Percentiles rank a stretch among this genome's conserved stretches.
These are phyloP conservation scores for Aspergillus ruber DNA, from an alignment of 2,329 filamentous ascomycete species.

Conservation along the genomic window DNA sequence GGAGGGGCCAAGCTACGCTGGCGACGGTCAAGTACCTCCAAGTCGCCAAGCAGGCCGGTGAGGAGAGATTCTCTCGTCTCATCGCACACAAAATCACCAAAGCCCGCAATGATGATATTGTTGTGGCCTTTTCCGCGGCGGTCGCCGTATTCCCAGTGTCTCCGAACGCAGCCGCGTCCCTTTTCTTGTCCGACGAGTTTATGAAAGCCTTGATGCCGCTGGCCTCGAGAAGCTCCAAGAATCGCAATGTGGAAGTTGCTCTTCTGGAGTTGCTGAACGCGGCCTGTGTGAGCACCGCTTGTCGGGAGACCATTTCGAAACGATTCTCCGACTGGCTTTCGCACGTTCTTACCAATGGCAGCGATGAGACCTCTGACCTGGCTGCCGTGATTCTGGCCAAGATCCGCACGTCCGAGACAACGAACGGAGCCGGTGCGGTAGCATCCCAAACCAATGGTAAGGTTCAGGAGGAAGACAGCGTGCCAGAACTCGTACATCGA, in stretches of 20 bases:
- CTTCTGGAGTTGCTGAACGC: slow-evolving; percentile 85
- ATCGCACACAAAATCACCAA: slow-evolving; percentile 66
- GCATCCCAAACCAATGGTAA: slow-evolving; percentile 25
- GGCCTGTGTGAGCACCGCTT: slow-evolving; percentile 77
- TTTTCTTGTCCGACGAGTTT: slow-evolving; percentile 88
- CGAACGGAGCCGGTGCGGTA: slow-evolving; percentile 2
- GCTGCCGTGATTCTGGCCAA: slow-evolving; percentile 74
- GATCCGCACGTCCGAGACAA: slow-evolving; percentile 34
- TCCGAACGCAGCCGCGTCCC: slow-evolving; percentile 63
- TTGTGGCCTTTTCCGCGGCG: slow-evolving; percentile 89
- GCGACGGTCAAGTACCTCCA: slow-evolving; percentile 79
- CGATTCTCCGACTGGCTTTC: slow-evolving; percentile 84
- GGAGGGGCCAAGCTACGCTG: slow-evolving; percentile 75
- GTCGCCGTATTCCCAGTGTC: slow-evolving; percentile 81
- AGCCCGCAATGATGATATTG: slow-evolving; percentile 78
- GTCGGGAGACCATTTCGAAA: slow-evolving; percentile 75
- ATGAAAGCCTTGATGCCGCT: slow-evolving; percentile 68
- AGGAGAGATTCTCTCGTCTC: slow-evolving; percentile 64
- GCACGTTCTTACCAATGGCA: slow-evolving; percentile 69
- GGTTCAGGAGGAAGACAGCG: slow-evolving; percentile 35
- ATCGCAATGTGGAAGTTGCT: slow-evolving; percentile 75
- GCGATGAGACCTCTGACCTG: slow-evolving; percentile 44
- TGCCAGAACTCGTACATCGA: slow-evolving; percentile 48
- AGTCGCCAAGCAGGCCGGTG: slow-evolving; percentile 64
- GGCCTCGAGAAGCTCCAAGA: slow-evolving; percentile 75